Base-by-base conservation (phyloP, 176 grass and related monocot species). In the Microstegium vimineum region DNA sequence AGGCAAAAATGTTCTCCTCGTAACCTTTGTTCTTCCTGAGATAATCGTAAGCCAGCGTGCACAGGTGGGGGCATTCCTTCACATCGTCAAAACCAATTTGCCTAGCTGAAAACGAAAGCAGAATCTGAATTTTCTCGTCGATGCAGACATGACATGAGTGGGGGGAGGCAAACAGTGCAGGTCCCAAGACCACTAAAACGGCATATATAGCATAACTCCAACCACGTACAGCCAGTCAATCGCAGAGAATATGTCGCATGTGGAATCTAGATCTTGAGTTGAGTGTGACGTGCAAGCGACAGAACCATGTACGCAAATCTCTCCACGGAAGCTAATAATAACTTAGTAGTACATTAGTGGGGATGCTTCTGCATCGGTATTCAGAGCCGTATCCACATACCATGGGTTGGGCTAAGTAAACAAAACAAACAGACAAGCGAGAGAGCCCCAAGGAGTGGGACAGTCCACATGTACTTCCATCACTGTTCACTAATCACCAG, bases 31-130 rank as follows among this genome's bases (percentile, higher is more conserved):
- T 91, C 80, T 87, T 90, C 71, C 87, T 88, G 62, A 98, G 88
- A 45, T 98, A 92, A 34, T 95, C 84, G 26, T 88, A 91, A 5
- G 95, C 90, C 16, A 98, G 73, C 17, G 92, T 93, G 59, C 86
- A 93, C 9, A 98, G 88, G 64, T 93, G 86, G 12, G 88, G 90
- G 52, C 92, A 98, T 59, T 98, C 95, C 41, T 82, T 82, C 10
- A 36, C 84, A 40, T 90, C 71, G 16, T 82, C 71, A 36, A 98
- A 93, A 26, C 95, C 95, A 30, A 98, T 88, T 37, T 98, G 95
- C 85, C 84, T 93, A 20, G 90, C 95, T 98, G 81, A 77, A 81
- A 68, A 77, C 15, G 32, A 41, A 16, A 14, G 31, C 9, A 28
- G 26, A 49, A 33, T 32, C 26, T 23, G 26, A 33, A 33, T 37